phyloP scores from a whole-genome alignment of 164 flowering plant genomes.

The Macadamia integrifolia region DNA sequence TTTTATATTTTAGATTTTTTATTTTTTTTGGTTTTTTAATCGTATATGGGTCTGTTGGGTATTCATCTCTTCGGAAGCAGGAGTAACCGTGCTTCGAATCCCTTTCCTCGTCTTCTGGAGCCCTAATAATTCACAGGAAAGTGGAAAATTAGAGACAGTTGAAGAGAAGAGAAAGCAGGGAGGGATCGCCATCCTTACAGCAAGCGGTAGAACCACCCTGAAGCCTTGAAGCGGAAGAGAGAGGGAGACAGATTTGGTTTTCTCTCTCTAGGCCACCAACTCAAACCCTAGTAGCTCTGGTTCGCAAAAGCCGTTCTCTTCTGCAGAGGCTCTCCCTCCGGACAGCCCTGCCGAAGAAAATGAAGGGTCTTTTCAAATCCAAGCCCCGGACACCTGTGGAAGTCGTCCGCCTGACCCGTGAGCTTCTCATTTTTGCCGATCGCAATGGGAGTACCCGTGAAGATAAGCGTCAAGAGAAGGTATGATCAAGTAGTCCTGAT shows the following conservation, averaged over 20 bases:
- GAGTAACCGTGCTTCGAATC: no score
- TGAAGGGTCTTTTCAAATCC: conserved; percentile 11
- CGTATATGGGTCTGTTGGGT: no score
- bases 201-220: no score
- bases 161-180: no score
- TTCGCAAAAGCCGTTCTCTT: background rate
- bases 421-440: conserved; percentile 5
- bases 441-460: background rate
- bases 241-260: background rate
- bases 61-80: no score
- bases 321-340: background rate
- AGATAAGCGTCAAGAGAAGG: conserved; percentile 7
- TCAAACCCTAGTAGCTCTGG: background rate
- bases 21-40: no score
- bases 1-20: no score
- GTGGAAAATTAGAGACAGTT: no score
- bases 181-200: no score
- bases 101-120: no score
- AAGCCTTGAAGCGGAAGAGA: background rate
- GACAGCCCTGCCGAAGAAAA: background rate
- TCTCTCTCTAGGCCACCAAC: background rate
- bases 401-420: conserved; percentile 7
- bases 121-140: no score
- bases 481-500: background rate
- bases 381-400: conserved; percentile 7